phyloP scores from a whole-genome alignment of 2,329 filamentous ascomycete species.

The Penicillium crustosum region DNA sequence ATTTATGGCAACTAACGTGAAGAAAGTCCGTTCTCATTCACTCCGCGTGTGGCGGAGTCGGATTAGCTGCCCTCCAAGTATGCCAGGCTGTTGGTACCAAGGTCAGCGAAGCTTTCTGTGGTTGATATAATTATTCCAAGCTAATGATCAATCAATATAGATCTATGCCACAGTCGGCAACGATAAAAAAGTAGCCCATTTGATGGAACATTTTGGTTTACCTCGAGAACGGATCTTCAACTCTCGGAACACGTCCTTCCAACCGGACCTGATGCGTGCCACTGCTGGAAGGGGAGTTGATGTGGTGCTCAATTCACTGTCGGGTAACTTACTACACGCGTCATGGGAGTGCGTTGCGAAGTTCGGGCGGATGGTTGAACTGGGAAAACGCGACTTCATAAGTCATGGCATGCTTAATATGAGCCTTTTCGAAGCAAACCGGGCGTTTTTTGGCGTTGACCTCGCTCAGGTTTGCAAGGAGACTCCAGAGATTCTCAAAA shows the following conservation, averaged over 20 bases:
- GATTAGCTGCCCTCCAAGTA: conserved; percentile 23
- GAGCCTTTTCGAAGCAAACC: conserved; percentile 12
- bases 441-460: conserved; percentile 17
- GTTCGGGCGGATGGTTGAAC: conserved; percentile 26
- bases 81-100: conserved; percentile 19
- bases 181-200: conserved; percentile 18
- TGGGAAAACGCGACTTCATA: conserved; percentile 27
- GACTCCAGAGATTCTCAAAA: neutral
- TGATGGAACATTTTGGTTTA: conserved; percentile 20
- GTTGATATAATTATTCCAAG: neutral
- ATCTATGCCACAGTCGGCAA: conserved; percentile 21
- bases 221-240: conserved; percentile 21
- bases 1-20: neutral
- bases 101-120: neutral
- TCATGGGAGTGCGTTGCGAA: conserved; percentile 31
- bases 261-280: conserved; percentile 6
- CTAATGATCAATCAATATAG: neutral
- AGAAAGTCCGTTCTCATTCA: conserved; percentile 26
- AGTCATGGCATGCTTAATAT: conserved; percentile 14
- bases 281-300: conserved; percentile 22
- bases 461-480: conserved; percentile 6
- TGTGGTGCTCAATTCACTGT: conserved; percentile 26
- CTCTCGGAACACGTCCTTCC: conserved; percentile 19
- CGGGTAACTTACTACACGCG: conserved; percentile 24
- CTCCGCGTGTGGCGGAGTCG: conserved; percentile 24